phyloP scores from a whole-genome alignment of 768 basidiomycete species.

The Boletus speciosus region DNA sequence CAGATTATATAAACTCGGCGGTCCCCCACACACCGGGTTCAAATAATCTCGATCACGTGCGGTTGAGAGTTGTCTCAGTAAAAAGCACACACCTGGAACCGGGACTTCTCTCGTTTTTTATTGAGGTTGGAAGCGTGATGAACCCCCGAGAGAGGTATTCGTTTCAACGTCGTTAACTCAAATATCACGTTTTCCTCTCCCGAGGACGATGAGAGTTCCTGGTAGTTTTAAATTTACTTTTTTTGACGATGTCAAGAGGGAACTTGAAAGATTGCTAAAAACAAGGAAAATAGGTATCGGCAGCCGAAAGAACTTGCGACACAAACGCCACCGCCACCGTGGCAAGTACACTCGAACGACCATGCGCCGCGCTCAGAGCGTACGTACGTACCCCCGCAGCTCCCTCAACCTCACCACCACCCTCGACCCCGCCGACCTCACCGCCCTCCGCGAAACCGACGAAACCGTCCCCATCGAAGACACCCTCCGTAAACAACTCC shows the following conservation, averaged over 20 bases:
- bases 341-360: no score
- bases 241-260: no score
- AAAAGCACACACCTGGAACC: no score
- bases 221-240: no score
- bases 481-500: conserved; percentile 54
- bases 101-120: background rate
- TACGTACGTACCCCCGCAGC: conserved; percentile 51
- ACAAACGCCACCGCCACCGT: background rate
- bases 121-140: background rate
- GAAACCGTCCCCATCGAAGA: conserved; percentile 53
- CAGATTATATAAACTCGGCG: conserved; percentile 17
- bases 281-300: no score
- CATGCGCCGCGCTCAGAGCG: conserved; percentile 63
- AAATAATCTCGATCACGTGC: conserved; percentile 14
- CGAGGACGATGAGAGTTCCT: background rate
- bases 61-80: background rate
- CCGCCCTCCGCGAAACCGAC: conserved; percentile 54
- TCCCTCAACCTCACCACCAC: conserved; percentile 37
- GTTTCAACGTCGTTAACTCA: background rate
- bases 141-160: background rate
- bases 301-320: no score
- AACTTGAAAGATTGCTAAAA: no score
- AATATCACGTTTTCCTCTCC: background rate
- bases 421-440: conserved; percentile 50
- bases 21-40: conserved; percentile 14